A percentile compares a stretch with the other conserved stretches of the same genome.
Conservation (phyloP, 768 basidiomycete species). For the Tricholoma saponaceum region DNA sequence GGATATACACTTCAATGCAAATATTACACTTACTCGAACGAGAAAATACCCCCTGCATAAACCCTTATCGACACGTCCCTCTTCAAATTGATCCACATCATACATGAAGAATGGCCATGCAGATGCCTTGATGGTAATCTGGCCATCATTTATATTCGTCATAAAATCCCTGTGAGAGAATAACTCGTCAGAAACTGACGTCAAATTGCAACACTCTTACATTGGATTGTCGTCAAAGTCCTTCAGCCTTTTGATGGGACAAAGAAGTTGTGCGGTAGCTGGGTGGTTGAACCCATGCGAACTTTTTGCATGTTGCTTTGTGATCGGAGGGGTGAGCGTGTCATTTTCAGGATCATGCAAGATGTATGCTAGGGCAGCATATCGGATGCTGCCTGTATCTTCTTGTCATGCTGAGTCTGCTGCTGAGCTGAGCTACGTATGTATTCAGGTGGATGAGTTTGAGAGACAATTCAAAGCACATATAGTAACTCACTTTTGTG, state of each 20-base stretch:
- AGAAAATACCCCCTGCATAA: not conserved
- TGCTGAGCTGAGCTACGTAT: not conserved
- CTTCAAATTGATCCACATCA: not conserved
- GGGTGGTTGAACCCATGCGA: not conserved
- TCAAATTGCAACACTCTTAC: not conserved
- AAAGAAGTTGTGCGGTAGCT: not conserved
- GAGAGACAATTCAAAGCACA: not conserved
- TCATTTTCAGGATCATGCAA: not conserved
- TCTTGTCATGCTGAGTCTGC: not conserved
- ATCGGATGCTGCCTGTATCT: not conserved
- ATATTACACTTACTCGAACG: not conserved
- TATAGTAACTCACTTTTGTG: not conserved
- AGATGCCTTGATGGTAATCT: not conserved
- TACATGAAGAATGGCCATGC: not conserved
- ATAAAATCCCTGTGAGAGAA: not conserved
- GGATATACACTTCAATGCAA: not conserved
- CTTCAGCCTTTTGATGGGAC: not conserved
- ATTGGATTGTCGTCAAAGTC: not conserved
- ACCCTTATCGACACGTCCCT: not conserved
- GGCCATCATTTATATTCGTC: not conserved
- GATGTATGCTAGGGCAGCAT: not conserved
- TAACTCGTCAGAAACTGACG: not conserved
- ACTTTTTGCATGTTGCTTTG: not conserved
- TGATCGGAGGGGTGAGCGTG: not conserved
- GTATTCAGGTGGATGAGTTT: not conserved